phyloP scores from a whole-genome alignment of 2,329 filamentous ascomycete species.

The Cercospora sojina region DNA sequence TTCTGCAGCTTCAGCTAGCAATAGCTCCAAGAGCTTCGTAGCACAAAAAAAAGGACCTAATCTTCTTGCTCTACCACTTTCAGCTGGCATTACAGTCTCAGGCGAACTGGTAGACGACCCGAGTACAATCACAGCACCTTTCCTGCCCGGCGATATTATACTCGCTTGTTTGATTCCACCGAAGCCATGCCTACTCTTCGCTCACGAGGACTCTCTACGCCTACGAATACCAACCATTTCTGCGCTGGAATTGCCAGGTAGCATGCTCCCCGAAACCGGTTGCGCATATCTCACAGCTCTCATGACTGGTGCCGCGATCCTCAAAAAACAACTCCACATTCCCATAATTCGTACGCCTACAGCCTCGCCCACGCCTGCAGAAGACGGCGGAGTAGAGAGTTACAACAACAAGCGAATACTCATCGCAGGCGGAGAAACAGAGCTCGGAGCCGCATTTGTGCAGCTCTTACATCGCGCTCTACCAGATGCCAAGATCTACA shows the following conservation, averaged over 20 bases:
- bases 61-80: slow-evolving; percentile 11
- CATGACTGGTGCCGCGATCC: slow-evolving; percentile 12
- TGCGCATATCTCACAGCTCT: slow-evolving; percentile 15
- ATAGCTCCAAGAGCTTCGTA: slow-evolving; percentile 13
- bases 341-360: slow-evolving; percentile 14
- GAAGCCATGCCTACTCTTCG: slow-evolving; percentile 11
- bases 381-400: slow-evolving; percentile 12
- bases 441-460: slow-evolving; percentile 10
- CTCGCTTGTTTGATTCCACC: slow-evolving; percentile 15
- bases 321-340: slow-evolving; percentile 18
- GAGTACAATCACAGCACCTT: slow-evolving; percentile 15
- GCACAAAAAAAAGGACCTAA: slow-evolving; percentile 11
- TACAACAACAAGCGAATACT: slow-evolving; percentile 18
- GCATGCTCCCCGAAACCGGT: slow-evolving; percentile 13
- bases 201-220: slow-evolving; percentile 9
- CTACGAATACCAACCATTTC: slow-evolving; percentile 16
- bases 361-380: slow-evolving; percentile 10
- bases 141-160: slow-evolving; percentile 15
- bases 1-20: slow-evolving; percentile 14
- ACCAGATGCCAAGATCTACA: slow-evolving; percentile 6
- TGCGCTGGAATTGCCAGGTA: slow-evolving; percentile 14
- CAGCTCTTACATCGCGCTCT: slow-evolving; percentile 17
- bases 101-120: slow-evolving; percentile 16
- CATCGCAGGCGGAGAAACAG: slow-evolving; percentile 13
- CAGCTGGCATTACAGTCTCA: slow-evolving; percentile 13